These are phyloP conservation scores for Phyllosticta capitalensis DNA, from an alignment of 2,329 filamentous ascomycete species.

Conservation along the genomic window DNA sequence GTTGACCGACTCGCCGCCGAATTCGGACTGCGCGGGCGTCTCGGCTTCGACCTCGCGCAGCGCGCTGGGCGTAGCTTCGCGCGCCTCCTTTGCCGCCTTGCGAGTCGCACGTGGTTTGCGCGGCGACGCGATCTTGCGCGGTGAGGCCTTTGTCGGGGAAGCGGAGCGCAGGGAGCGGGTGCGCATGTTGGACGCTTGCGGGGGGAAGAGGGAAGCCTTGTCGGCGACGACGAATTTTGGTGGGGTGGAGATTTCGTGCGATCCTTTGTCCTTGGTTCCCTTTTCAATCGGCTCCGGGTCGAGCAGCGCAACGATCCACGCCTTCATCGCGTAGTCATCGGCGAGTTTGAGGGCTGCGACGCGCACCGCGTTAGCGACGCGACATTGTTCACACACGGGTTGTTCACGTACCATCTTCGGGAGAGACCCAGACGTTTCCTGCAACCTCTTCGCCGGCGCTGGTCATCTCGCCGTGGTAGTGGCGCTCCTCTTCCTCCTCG, in stretches of 20 bases:
- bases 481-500: conserved; percentile 68
- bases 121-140: conserved; percentile 42
- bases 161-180: conserved; percentile 47
- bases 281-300: conserved; percentile 73
- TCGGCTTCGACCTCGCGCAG: conserved; percentile 25
- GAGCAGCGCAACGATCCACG: conserved; percentile 88
- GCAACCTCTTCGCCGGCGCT: conserved; percentile 84
- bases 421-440: conserved; percentile 92
- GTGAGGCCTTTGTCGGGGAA: conserved; percentile 44
- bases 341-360: conserved; percentile 67
- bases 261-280: conserved; percentile 57
- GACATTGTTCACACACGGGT: background rate
- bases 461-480: conserved; percentile 72
- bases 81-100: conserved; percentile 23
- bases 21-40: conserved; percentile 13
- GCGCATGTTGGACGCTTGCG: conserved; percentile 16
- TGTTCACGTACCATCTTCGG: conserved; percentile 54
- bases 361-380: background rate
- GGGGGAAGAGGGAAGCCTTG: conserved; percentile 25
- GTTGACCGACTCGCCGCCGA: conserved; percentile 39
- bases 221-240: conserved; percentile 62
- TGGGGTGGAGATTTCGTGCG: conserved; percentile 63
- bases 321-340: conserved; percentile 72
- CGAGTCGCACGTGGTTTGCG: conserved; percentile 44
- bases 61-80: conserved; percentile 36